Evolutionary conservation across 2,329 filamentous ascomycete genomes (phyloP).

Genomic region (Polychaeton citri): DNA sequence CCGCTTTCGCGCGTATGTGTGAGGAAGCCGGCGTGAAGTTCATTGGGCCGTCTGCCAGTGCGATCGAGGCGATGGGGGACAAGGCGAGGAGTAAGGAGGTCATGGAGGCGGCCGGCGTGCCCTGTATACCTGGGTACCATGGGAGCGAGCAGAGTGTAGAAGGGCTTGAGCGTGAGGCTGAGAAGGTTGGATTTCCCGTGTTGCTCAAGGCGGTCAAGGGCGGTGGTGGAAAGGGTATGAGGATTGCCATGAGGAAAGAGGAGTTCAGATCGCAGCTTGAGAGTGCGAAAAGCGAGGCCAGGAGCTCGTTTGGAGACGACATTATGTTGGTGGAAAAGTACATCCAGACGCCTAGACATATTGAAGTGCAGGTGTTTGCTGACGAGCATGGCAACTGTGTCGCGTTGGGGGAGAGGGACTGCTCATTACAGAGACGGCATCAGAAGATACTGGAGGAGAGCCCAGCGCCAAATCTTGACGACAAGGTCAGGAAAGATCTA

Average conservation of each 20-base stretch:
- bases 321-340: conserved; percentile 57
- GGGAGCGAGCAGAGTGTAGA: conserved; percentile 62
- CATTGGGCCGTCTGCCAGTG: conserved; percentile 73
- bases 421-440: conserved; percentile 51
- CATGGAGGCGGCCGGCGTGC: conserved; percentile 88
- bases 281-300: conserved; percentile 51
- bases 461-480: conserved; percentile 47
- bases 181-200: conserved; percentile 53
- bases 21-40: conserved; percentile 84
- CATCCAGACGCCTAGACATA: conserved; percentile 52
- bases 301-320: conserved; percentile 52
- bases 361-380: conserved; percentile 55
- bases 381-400: conserved; percentile 53
- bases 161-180: conserved; percentile 55
- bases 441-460: conserved; percentile 57
- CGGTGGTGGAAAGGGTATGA: conserved; percentile 56
- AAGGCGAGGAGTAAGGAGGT: conserved; percentile 90
- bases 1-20: conserved; percentile 76
- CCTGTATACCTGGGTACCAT: conserved; percentile 93
- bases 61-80: conserved; percentile 75
- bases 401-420: conserved; percentile 51
- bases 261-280: conserved; percentile 48
- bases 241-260: conserved; percentile 43
- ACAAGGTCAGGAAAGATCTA: conserved; percentile 47
- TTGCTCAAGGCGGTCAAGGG: conserved; percentile 54